Evolutionary conservation across 352 stramenopile genomes (phyloP), one percentile per base, ranked within the genome.

Genomic region (Globisporangium megalacanthum): DNA sequence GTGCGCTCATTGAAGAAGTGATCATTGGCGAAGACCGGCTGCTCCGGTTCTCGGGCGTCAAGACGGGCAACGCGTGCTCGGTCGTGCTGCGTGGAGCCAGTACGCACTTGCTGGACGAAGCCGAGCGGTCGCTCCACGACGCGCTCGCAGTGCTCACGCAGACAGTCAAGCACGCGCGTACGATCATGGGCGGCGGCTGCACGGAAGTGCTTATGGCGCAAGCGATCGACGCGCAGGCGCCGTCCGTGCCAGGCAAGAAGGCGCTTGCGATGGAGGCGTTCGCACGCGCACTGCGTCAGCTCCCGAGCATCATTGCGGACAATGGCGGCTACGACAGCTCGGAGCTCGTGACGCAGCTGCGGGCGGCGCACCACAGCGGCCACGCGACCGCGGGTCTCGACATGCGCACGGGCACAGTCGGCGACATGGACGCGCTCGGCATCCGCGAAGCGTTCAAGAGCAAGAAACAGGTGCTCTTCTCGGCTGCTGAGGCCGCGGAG

Each of bases 91-190:
- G 97, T 50, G 97, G 97, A 56, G 92, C 94, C 37, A 97, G 83
- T 60, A 87, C 79, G 47, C 97, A 99, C 64, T 58, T 99, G 50
- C 79, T 99, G 42, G 98, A 99, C 50, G 98, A 99, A 75, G 97
- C 97, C 0, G 97, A 99, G 79, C 92, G 98, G 33, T 99, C 96
- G 58, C 76, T 99, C 17, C 98, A 99, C 71, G 98, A 99, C 70
- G 97, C 97, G 33, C 74, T 99, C 14, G 97, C 92, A 58, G 97
- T 99, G 60, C 79, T 99, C 9, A 93, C 86, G 19, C 91, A 98
- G 68, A 99, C 96, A 11, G 91, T 99, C 9, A 98, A 98, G 68
- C 84, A 99, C 61, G 96, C 97, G 48, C 81, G 95, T 63, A 98
- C 93, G 33, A 92, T 99, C 54, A 98, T 97, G 69, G 97, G 97